Conservation (phyloP, 768 basidiomycete genomes). For the Guyanaporus albipodus region DNA sequence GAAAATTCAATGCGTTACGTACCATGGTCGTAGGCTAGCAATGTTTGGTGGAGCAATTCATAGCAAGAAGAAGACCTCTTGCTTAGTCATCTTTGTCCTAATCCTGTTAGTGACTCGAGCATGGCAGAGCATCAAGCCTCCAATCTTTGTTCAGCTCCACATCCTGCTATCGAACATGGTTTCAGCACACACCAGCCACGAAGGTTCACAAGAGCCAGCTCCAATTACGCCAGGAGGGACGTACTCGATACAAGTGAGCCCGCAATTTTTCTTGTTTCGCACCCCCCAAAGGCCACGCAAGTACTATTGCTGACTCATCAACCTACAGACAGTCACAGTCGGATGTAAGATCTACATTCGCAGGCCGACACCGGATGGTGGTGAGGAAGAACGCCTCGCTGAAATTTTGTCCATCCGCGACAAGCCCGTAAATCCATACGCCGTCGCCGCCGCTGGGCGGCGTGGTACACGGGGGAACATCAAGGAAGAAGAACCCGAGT, state of each 20-base stretch:
- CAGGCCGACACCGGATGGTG: slow-evolving; percentile 70
- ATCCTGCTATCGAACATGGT: slow-evolving; percentile 21
- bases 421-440: slow-evolving; percentile 65
- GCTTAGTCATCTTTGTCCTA: slow-evolving; percentile 22
- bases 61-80: neutral
- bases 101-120: neutral
- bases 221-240: slow-evolving; percentile 71
- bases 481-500: slow-evolving; percentile 46
- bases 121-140: too few relatives aligned
- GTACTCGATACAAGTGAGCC: slow-evolving; percentile 68
- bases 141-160: slow-evolving; percentile 7
- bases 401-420: slow-evolving; percentile 96
- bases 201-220: slow-evolving; percentile 46
- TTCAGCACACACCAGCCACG: slow-evolving; percentile 30
- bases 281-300: slow-evolving; percentile 14
- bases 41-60: too few relatives aligned
- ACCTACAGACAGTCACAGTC: slow-evolving; percentile 69
- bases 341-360: slow-evolving; percentile 96
- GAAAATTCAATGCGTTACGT: neutral
- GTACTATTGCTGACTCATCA: slow-evolving; percentile 34
- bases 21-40: neutral
- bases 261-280: slow-evolving; percentile 24
- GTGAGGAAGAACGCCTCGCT: slow-evolving; percentile 85
- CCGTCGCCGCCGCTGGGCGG: slow-evolving; percentile 24
- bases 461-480: slow-evolving; percentile 39